These are phyloP conservation scores for Spatholobus suberectus DNA, from an alignment of 306 rosid genomes.

Conservation along the genomic window DNA sequence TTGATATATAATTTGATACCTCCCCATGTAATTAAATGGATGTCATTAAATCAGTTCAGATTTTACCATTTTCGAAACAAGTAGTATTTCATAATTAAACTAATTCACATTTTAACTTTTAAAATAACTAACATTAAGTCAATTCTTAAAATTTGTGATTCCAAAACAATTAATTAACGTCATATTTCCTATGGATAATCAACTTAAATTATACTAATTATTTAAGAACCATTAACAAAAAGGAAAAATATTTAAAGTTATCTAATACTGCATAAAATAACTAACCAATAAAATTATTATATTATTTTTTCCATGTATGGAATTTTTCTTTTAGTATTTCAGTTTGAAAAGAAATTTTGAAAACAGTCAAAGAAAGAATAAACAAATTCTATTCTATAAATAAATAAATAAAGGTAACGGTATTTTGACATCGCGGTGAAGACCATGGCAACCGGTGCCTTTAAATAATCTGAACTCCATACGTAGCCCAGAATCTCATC, in stretches of 20 bases:
- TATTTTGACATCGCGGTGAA: not conserved
- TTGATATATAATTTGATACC: no score
- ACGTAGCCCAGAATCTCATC: not conserved
- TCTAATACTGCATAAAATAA: not conserved
- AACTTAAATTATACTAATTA: not conserved
- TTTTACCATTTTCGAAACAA: not conserved
- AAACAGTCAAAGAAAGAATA: not conserved
- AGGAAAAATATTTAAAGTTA: not conserved
- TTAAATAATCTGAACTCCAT: not conserved
- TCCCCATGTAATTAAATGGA: not conserved
- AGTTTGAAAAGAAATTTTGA: not conserved
- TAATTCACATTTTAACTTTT: not conserved
- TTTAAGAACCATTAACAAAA: not conserved
- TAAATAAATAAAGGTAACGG: not conserved
- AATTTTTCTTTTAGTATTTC: not conserved
- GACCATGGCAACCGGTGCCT: not conserved
- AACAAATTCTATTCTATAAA: not conserved
- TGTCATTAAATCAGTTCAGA: not conserved
- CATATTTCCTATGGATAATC: not conserved
- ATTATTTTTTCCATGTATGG: not conserved
- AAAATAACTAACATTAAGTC: not conserved
- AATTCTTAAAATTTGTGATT: not conserved
- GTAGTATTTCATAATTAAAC: not conserved
- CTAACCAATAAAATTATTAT: not conserved
- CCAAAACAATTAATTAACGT: not conserved